Evolutionary conservation across 176 grass and related monocot species (phyloP).

Genomic region (Oryza coarctata): DNA sequence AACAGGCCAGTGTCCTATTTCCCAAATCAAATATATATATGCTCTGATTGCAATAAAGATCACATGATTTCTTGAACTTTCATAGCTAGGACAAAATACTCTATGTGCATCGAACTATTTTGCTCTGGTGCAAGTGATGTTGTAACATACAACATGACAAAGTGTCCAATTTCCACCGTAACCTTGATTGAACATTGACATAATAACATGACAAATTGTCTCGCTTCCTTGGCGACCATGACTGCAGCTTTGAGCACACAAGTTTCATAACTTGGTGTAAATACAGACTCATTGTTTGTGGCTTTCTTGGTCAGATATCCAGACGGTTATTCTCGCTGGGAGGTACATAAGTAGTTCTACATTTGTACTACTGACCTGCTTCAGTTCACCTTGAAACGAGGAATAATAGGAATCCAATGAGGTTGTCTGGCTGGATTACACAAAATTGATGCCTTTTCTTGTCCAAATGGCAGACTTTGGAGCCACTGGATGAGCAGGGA

Average conservation of each 20-base stretch:
- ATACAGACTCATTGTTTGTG: neutral
- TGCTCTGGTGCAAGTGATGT: neutral
- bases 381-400: neutral
- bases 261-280: neutral
- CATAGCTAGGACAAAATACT: neutral
- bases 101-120: neutral
- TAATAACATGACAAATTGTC: neutral
- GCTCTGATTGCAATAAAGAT: neutral
- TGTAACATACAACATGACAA: neutral
- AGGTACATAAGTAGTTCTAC: neutral
- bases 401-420: neutral
- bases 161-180: neutral
- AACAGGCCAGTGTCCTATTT: neutral
- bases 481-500: neutral
- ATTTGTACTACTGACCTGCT: neutral
- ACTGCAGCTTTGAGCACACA: neutral
- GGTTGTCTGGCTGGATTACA: neutral
- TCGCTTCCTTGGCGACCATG: too few species aligned
- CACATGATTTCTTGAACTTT: neutral
- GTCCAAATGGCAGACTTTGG: neutral
- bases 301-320: neutral
- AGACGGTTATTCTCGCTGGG: neutral
- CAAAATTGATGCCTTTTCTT: constrained; percentile 7
- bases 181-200: neutral
- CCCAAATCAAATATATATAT: neutral